A percentile compares a stretch with the other conserved stretches of the same genome.
Evolutionary conservation across 164 flowering plant species (phyloP).

Genomic region (Vitis rupestris): DNA sequence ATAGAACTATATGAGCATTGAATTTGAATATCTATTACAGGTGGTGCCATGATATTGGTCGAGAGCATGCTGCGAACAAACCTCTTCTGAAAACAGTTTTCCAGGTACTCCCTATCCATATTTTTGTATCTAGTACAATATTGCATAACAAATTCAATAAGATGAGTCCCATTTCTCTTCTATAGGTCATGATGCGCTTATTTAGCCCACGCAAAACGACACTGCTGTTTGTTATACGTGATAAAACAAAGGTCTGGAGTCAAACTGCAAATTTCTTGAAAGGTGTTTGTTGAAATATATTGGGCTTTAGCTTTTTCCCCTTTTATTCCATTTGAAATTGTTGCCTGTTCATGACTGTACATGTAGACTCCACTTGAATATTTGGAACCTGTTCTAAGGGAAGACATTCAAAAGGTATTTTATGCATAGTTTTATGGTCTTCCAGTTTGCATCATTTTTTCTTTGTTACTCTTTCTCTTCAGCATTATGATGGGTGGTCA

Average conservation of each 20-base stretch:
- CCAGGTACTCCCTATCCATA: slow-evolving; percentile 35
- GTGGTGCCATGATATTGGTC: slow-evolving; percentile 79
- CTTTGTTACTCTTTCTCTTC: background rate
- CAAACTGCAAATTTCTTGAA: background rate
- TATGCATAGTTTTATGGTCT: background rate
- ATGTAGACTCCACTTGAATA: slow-evolving; percentile 54
- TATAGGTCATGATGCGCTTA: slow-evolving; percentile 64
- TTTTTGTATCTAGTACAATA: background rate
- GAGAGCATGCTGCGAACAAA: slow-evolving; percentile 68
- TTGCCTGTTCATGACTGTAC: slow-evolving; percentile 5
- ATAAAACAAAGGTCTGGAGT: slow-evolving; percentile 53
- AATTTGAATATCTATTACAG: slow-evolving; percentile 20
- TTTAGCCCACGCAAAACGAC: slow-evolving; percentile 71
- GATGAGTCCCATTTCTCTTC: background rate
- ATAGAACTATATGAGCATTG: background rate
- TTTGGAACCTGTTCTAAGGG: slow-evolving; percentile 56
- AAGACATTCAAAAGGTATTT: slow-evolving; percentile 64
- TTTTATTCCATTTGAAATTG: background rate
- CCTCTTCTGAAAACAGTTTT: slow-evolving; percentile 70
- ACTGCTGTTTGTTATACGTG: slow-evolving; percentile 62
- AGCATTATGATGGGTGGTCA: background rate
- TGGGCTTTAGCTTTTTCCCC: background rate
- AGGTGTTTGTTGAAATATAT: background rate
- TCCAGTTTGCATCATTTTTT: background rate
- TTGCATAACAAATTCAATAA: background rate